These are phyloP conservation scores for Vigna hirtella DNA, from an alignment of 306 rosid species.

Conservation along the genomic window DNA sequence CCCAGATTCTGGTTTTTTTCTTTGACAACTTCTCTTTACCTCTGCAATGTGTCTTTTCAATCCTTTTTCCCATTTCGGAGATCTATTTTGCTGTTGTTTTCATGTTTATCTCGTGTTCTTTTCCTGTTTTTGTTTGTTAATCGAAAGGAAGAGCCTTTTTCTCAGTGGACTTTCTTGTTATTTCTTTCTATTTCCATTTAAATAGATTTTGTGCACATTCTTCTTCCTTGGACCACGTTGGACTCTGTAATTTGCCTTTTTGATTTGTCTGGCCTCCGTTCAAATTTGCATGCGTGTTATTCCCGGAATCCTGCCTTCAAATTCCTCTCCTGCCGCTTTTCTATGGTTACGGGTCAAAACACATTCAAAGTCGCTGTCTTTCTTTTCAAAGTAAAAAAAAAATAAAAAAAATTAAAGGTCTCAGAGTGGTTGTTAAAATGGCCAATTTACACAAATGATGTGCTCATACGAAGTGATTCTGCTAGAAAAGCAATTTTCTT, in stretches of 20 bases:
- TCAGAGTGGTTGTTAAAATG: conserved; percentile 24
- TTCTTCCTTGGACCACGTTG: conserved; percentile 1
- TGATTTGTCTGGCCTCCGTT: background rate
- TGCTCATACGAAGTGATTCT: conserved; percentile 6
- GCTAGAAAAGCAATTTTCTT: conserved; percentile 18
- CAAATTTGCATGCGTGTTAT: conserved; percentile 38
- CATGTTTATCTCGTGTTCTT: background rate
- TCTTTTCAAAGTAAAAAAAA: background rate
- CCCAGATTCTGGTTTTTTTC: conserved; percentile 45
- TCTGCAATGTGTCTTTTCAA: conserved; percentile 54
- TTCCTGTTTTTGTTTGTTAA: background rate
- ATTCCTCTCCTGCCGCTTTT: conserved; percentile 17
- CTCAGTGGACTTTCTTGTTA: conserved; percentile 18
- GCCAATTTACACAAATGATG: background rate
- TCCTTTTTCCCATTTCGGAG: conserved; percentile 38
- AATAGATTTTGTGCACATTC: background rate
- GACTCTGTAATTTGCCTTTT: background rate
- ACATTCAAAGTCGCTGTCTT: background rate
- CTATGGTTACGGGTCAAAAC: conserved; percentile 34
- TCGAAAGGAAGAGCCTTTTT: background rate
- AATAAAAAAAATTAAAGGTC: background rate
- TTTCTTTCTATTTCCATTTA: background rate
- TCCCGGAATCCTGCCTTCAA: conserved; percentile 34
- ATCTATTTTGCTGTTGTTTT: conserved; percentile 4
- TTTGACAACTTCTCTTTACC: background rate